Evolutionary conservation across 352 stramenopile genomes (phyloP).

Genomic region (Aphanomyces euteiches): DNA sequence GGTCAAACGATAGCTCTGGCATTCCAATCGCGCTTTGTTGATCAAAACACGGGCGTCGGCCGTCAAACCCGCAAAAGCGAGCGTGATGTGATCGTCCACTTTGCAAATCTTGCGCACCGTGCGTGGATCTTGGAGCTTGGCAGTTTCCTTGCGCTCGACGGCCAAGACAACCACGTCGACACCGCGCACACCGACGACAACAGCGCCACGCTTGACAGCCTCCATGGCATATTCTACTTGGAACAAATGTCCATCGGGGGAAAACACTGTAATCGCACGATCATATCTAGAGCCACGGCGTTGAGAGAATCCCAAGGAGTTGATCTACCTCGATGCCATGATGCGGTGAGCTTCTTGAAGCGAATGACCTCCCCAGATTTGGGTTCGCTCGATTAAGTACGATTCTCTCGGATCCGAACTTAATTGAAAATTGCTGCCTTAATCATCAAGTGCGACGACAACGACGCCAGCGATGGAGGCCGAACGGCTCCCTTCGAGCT

Average conservation of each 20-base stretch:
- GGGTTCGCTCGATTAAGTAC: conserved; percentile 3
- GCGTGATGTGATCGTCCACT: conserved; percentile 96
- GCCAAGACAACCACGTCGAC: conserved; percentile 94
- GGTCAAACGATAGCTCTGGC: conserved; percentile 97
- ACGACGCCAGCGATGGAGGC: too few species aligned
- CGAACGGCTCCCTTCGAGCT: too few species aligned
- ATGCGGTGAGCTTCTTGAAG: conserved; percentile 3
- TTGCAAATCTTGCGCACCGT: conserved; percentile 99
- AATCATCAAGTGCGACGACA: not conserved
- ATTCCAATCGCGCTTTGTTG: conserved; percentile 96
- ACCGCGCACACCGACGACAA: conserved; percentile 95
- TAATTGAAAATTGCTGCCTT: too few species aligned
- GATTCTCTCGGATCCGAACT: not conserved
- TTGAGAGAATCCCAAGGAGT: not conserved
- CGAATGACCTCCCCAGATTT: conserved; percentile 18
- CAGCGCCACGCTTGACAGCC: conserved; percentile 96
- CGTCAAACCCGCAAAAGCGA: conserved; percentile 98
- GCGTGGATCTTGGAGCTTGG: conserved; percentile 94
- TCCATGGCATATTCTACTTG: conserved; percentile 99
- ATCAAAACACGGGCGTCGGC: conserved; percentile 97
- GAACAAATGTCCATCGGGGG: conserved; percentile 98
- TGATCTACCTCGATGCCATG: conserved; percentile 18
- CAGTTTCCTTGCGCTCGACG: conserved; percentile 87
- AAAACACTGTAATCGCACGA: conserved; percentile 99
- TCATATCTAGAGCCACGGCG: conserved; percentile 87